Base-by-base conservation (phyloP, 1,284 basidiomycete genomes). In the Malassezia obtusa region DNA sequence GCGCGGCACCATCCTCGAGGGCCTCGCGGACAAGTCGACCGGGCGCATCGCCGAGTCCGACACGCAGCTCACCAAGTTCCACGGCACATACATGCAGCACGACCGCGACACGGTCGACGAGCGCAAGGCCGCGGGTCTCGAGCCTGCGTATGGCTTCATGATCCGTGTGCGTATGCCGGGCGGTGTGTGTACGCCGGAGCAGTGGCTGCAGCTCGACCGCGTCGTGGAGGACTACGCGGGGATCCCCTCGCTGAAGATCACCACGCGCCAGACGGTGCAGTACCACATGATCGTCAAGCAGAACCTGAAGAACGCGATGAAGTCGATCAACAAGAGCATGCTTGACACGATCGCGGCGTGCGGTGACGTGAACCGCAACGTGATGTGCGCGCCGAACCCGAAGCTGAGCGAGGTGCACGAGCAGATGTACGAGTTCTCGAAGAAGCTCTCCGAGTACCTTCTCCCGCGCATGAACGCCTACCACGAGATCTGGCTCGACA, bases 241-340 rank as follows among this genome's bases (percentile, higher is more conserved):
- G 12, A 88, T 85, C 68, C 83, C 86, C 52, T 91, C 91, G 14
- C 86, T 98, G 79, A 98, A 98, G 80, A 85, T 99, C 66, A 98
- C 92, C 45, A 99, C 94, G 25, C 81, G 92, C 59, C 84, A 91
- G 77, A 98, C 94, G n/a, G 96, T 96, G 84, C 92, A 99, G 78
- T 98, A 95, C 81, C 92, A 99, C 77, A 92, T 92, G 59, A 85
- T 99, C 64, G 86, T 98, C 79, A 99, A 99, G 80, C 81, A 82
- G 62, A 88, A 98, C 75, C 77, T 98, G 75, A 98, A 98, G 79
- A 83, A 86, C 36, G 87, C 90, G 19, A 96, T 99, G 73, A 89
- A 94, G 77, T 88, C 85, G 53, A 96, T 98, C 76, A 99, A 98
- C 78, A 81, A 84, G 56, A 84, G 81, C 28, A 75, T 95, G 66